Evolutionary conservation across 1,139 yeast species (phyloP), one percentile per base, ranked within the genome.

Genomic region (Suhomyces bolitotheri): DNA sequence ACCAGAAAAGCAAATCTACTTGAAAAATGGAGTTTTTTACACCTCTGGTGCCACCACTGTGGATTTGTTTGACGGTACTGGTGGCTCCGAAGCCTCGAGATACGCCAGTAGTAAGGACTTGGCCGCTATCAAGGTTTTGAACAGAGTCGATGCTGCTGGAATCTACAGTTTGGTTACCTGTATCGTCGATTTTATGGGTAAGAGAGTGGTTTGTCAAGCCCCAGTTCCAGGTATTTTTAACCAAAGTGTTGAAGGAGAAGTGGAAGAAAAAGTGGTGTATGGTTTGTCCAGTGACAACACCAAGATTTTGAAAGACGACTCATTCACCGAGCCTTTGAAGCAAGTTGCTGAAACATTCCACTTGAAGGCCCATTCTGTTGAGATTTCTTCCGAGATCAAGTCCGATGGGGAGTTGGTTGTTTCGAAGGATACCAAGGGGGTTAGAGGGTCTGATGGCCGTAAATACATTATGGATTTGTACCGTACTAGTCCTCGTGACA

Each of bases 171-270:
- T 90, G 43, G 78, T 87, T 47, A 86, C 97, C 6, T 75, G 90
- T 29, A 75, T 90, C 41, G 88, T 92, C 38, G 97, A 92, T 60
- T 90, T 78, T 62, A 79, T 85, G 59, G 98, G 98, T 43, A 82
- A 79, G 51, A 77, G 97, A 59, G 70, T 90, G 27, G 75, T 90
- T 27, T 89, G 95, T 57, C 98, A 92, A 66, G 87, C 96, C 11
- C 96, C 97, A 16, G 95, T 92, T 32, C 98, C 98, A n/a, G 98
- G 98, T 43, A 78, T 90, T 43, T 84, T 90, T 63, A 72, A 76
- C 38, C 75, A 74, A 37, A 53, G 62, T 13, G 49, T 49, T 7
- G 60, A 54, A 11, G 42, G 41, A 7, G 56, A 50, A 14, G 56
- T 49, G 12, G 54, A 47, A 6, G 77, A 72, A 36, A 77, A 76